Base-by-base conservation (phyloP, 1,139 yeast genomes). In the Hyphopichia khmerensis region DNA sequence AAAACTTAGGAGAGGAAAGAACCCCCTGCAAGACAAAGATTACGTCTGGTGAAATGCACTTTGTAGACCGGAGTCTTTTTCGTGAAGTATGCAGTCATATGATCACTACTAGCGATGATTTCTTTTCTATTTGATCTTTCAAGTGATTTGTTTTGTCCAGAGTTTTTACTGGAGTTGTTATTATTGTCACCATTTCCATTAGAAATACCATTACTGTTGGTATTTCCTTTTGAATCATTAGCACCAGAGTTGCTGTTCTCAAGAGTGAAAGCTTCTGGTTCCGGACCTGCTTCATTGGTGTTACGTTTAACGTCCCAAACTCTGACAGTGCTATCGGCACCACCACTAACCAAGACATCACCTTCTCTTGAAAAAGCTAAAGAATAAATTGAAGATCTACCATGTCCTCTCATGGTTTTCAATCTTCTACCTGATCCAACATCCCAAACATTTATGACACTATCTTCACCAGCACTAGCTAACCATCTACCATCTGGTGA, bases 401-500 rank as follows among this genome's bases (percentile, higher is more conserved):
- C 98, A 59, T 95, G 99, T 0, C 99, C 99, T 49, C 88, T 79
- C 84, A 81, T 79, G 10, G 87, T 75, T 64, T 91, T 91, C 49
- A 93, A 71, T 43, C 91, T 72, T 50, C 95, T 77, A 14, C 98
- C 99, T 2, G 93, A 79, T 2, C 97, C 96, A 41, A 88, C 82
- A 67, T 95, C 99, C 96, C 98, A 95, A 36, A 95, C 76, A 58
- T 87, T 87, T 36, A 95, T 87, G 17, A 86, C 78, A 41, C 90
- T 84, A 61, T 91, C 99, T 60, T 91, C 98, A 39, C 96, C 96
- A 10, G 96, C 98, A 47, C 93, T 82, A 2, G 98, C 97, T 45
- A 93, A 70, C 95, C 96, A 88, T 56, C 97, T 77, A 2, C 99
- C 99, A 65, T 93, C 97, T 0, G 98, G 98, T 0, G 96, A 86